These are phyloP conservation scores for Capsicum rhomboideum DNA, from an alignment of 257 asterid species.

Conservation along the genomic window DNA sequence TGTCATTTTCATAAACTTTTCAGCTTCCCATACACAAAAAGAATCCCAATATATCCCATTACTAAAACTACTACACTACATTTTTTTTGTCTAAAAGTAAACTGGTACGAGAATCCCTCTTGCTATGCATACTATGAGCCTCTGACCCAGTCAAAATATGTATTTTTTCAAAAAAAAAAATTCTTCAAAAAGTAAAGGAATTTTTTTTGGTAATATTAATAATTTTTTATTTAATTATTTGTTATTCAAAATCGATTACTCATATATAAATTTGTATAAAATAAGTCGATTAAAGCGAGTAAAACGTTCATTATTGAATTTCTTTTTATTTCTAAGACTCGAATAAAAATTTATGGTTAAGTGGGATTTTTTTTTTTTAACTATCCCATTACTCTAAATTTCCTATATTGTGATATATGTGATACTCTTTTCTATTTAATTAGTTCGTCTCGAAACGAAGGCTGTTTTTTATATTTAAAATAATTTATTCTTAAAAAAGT, in stretches of 20 bases:
- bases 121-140: neutral
- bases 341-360: neutral
- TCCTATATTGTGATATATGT: neutral
- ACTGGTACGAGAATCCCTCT: conserved; percentile 41
- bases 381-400: neutral
- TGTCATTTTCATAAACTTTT: conserved; percentile 37
- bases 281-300: neutral
- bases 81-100: conserved; percentile 13
- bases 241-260: neutral
- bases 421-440: no score
- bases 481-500: no score
- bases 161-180: neutral
- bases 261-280: neutral
- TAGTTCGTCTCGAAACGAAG: neutral
- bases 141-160: neutral
- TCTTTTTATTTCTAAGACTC: neutral
- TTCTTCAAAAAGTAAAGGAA: no score
- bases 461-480: no score
- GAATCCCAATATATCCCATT: neutral
- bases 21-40: neutral
- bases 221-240: neutral
- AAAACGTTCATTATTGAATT: neutral
- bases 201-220: no score
- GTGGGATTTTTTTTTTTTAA: no score
- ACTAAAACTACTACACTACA: neutral